Base-by-base conservation (phyloP, 768 basidiomycete genomes). In the Basidioascus undulatus region DNA sequence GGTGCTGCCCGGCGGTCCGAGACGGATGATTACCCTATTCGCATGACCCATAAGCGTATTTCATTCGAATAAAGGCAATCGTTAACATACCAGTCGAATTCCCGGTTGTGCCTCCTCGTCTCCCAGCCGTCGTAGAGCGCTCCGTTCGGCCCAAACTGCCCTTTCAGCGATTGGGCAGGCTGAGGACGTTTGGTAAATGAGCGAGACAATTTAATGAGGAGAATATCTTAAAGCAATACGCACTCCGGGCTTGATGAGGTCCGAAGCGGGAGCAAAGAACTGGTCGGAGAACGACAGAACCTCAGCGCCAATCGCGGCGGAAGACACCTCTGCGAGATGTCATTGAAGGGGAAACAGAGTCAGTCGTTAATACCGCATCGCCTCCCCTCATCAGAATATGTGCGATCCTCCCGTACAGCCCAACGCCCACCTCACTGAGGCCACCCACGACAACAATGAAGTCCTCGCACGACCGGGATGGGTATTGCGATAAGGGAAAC, bases 61-160 rank as follows among this genome's bases (percentile, higher is more conserved):
- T n/a, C n/a, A n/a, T n/a, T n/a, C n/a, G n/a, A n/a, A n/a, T n/a
- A n/a, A n/a, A 31, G 27, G 32, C 21, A 32, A 8, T 18, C 37
- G 30, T 20, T 38, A n/a, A 25, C 1, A 1, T 12, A 83, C 89
- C 92, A 96, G 57, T 98, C 92, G 51, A 74, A 70, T 2, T 66
- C 53, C 1, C 77, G 72, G 58, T 92, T 94, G 58, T 98, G 92
- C 49, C 92, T 62, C 32, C 84, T 64, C 21, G 67, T 69, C 57
- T 98, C 92, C 92, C 92, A 98, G 40, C 87, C 92, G 48, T 76
- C 81, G 58, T 67, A 96, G 19, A 94, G 59, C 0, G 89, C 89
- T 19, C 92, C 92, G 32, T 86, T 89, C 3, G 84, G 80, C 6
- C 89, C 89, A 51, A 86, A 98, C 49, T 86, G 82, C n/a, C 92